phyloP scores from a whole-genome alignment of 306 rosid genomes.

The Sesbania bispinosa region DNA sequence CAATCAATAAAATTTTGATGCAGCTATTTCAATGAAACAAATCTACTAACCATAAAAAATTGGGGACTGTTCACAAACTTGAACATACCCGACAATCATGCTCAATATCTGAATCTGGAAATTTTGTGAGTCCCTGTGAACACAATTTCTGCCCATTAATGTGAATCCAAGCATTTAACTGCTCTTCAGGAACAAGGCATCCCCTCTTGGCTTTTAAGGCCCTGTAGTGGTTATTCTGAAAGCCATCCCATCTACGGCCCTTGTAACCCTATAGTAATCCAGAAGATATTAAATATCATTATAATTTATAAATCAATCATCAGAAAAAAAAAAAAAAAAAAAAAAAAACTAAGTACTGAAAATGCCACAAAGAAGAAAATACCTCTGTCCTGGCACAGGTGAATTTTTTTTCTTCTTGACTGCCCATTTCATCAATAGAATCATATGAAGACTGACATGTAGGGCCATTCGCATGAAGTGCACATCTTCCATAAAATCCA shows the following conservation, averaged over 20 bases:
- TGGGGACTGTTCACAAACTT: slow-evolving; percentile 14
- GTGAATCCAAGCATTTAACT: slow-evolving; percentile 70
- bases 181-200: slow-evolving; percentile 65
- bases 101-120: slow-evolving; percentile 42
- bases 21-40: not conserved
- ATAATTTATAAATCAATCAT: not conserved
- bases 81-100: slow-evolving; percentile 61
- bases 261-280: slow-evolving; percentile 51
- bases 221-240: slow-evolving; percentile 23
- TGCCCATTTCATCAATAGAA: slow-evolving; percentile 25
- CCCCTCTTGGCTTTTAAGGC: slow-evolving; percentile 36
- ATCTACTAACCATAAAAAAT: not conserved
- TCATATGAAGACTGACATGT: slow-evolving; percentile 28
- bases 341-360: not conserved
- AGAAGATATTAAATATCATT: not conserved
- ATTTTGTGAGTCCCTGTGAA: slow-evolving; percentile 38
- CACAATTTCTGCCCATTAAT: slow-evolving; percentile 54
- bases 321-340: not conserved
- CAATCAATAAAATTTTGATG: not conserved
- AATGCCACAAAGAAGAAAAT: not conserved
- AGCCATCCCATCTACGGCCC: slow-evolving; percentile 59
- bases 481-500: slow-evolving; percentile 65
- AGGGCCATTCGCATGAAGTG: slow-evolving; percentile 47
- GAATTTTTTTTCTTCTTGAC: slow-evolving; percentile 36
- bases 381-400: slow-evolving; percentile 65